A percentile compares a stretch with the other conserved stretches of the same genome.
Conservation (phyloP, 371 early-diverging fungal genomes). For the Actinomortierella wolfii region DNA sequence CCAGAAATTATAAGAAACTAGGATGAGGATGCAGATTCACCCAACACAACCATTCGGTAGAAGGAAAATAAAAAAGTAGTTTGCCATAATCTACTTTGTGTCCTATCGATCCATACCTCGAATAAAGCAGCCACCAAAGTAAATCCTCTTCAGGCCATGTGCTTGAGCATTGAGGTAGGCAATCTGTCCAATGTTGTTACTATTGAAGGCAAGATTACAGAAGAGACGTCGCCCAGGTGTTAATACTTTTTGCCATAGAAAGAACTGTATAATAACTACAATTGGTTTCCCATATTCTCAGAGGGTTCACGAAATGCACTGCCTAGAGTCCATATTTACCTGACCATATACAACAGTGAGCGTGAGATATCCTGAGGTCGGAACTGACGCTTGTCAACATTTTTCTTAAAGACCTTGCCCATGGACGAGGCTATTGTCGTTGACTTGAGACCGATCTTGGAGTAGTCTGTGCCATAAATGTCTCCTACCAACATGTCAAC, state of each 20-base stretch:
- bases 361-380: constrained; percentile 83
- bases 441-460: constrained; percentile 85
- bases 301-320: no score
- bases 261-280: neutral
- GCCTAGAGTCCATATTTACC: no score
- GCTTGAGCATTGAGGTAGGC: constrained; percentile 94
- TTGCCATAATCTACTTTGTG: no score
- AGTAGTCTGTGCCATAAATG: constrained; percentile 92
- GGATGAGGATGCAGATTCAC: no score
- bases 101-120: constrained; percentile 74
- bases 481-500: constrained; percentile 97
- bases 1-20: neutral
- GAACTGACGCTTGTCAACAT: constrained; percentile 65
- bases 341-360: constrained; percentile 89
- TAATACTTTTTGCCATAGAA: neutral
- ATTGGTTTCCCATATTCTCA: no score
- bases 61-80: neutral
- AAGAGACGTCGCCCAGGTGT: neutral
- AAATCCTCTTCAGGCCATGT: constrained; percentile 89
- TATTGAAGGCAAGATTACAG: constrained; percentile 26
- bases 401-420: constrained; percentile 93
- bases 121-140: constrained; percentile 97
- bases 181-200: constrained; percentile 98
- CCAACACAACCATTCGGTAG: no score
- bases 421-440: constrained; percentile 94